Conservation (phyloP, 129 eudicot genomes). For the Tagetes patula region DNA sequence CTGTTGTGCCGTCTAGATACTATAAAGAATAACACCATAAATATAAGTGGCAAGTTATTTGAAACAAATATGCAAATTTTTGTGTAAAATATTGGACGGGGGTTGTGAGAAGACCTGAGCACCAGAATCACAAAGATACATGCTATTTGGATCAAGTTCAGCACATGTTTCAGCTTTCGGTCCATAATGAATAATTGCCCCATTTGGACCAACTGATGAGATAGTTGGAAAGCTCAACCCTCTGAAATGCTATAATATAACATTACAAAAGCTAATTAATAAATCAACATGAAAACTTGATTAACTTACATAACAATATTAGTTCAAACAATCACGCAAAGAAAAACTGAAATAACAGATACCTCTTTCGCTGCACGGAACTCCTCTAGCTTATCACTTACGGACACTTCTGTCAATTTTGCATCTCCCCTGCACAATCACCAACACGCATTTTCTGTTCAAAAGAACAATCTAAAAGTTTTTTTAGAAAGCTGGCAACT, state of each 20-base stretch:
- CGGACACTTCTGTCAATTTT: conserved; percentile 81
- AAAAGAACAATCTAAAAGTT: not conserved
- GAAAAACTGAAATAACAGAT: not conserved
- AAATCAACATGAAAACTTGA: not conserved
- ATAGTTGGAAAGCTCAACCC: conserved; percentile 96
- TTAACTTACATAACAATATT: not conserved
- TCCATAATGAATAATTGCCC: conserved; percentile 85
- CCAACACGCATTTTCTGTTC: not conserved
- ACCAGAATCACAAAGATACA: conserved; percentile 91
- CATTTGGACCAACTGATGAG: conserved; percentile 96
- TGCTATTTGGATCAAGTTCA: conserved; percentile 81
- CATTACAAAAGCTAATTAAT: not conserved
- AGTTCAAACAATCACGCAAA: conserved; percentile 9
- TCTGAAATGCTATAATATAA: conserved; percentile 66
- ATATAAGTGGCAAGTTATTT: not conserved
- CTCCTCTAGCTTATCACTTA: conserved; percentile 83
- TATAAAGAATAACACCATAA: conserved; percentile 35
- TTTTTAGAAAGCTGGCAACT: not conserved
- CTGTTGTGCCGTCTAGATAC: conserved; percentile 98
- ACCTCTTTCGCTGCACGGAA: conserved; percentile 98
- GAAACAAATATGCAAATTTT: not conserved
- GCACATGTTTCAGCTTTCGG: conserved; percentile 82
- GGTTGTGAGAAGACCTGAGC: conserved; percentile 67
- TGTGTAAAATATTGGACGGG: not conserved
- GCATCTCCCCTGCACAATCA: conserved; percentile 46